Percentiles rank a stretch among this genome's conserved stretches.
phyloP scores from a whole-genome alignment of 352 stramenopile genomes.

The Phytophthora vignae region DNA sequence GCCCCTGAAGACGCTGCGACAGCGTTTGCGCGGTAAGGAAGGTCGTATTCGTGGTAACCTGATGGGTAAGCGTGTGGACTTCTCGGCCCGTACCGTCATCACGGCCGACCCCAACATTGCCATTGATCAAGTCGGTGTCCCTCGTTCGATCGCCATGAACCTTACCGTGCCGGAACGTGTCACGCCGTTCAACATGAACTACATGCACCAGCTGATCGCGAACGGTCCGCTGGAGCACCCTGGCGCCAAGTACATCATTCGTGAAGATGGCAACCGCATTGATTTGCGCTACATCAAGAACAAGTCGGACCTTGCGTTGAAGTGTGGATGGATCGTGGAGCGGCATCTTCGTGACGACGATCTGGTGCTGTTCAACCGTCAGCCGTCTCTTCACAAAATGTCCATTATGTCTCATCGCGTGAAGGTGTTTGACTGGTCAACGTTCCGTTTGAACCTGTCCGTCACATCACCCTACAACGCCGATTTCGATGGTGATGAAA shows the following conservation, averaged over 20 bases:
- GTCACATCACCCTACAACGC: constrained; percentile 99
- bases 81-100: constrained; percentile 99
- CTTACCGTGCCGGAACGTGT: constrained; percentile 98
- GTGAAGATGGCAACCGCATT: constrained; percentile 96
- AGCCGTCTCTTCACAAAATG: constrained; percentile 99
- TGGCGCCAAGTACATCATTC: constrained; percentile 98
- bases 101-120: constrained; percentile 99
- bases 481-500: constrained; percentile 99
- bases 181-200: constrained; percentile 98
- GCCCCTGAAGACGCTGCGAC: constrained; percentile 97
- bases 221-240: constrained; percentile 97
- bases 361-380: constrained; percentile 99
- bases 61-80: constrained; percentile 99
- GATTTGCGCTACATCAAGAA: constrained; percentile 99
- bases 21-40: constrained; percentile 97
- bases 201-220: constrained; percentile 96
- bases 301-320: constrained; percentile 95
- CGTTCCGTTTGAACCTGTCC: constrained; percentile 99
- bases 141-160: constrained; percentile 98
- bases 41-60: constrained; percentile 99
- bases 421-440: constrained; percentile 99
- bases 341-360: constrained; percentile 98
- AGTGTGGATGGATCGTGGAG: constrained; percentile 99
- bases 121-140: constrained; percentile 99
- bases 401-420: constrained; percentile 99